Conservation (phyloP, 257 asterid species). For the Prunella vulgaris region DNA sequence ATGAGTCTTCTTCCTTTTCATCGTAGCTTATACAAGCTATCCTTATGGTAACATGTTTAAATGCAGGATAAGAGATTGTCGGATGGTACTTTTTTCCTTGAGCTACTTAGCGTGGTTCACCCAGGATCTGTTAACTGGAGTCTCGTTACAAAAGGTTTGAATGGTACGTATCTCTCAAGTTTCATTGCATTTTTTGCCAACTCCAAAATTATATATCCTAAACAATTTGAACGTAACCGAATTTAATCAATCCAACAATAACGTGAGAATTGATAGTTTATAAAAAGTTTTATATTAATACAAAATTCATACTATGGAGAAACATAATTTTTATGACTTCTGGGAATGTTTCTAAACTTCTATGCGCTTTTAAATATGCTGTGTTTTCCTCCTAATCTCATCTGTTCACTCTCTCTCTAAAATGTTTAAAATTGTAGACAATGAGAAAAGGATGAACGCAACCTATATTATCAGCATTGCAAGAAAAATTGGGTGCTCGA, state of each 20-base stretch:
- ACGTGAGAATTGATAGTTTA: no score
- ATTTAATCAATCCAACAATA: not conserved
- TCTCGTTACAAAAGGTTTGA: conserved; percentile 87
- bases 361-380: not conserved
- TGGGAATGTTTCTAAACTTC: not conserved
- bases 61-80: conserved; percentile 89
- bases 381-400: not conserved
- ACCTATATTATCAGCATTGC: conserved; percentile 91
- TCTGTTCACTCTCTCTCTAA: not conserved
- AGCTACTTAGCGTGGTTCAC: conserved; percentile 89
- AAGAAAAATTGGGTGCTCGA: conserved; percentile 92
- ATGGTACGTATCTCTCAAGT: conserved; percentile 40
- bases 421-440: conserved; percentile 40
- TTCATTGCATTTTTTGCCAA: not conserved
- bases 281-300: no score
- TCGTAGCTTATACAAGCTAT: no score
- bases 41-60: not conserved
- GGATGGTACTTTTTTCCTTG: conserved; percentile 79
- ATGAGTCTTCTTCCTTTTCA: not conserved
- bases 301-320: no score
- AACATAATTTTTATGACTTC: not conserved
- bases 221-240: not conserved
- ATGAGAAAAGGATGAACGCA: conserved; percentile 89
- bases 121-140: conserved; percentile 98
- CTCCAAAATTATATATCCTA: not conserved